These are phyloP conservation scores for Colletotrichum agaves DNA, from an alignment of 2,329 filamentous ascomycete species.

Conservation along the genomic window DNA sequence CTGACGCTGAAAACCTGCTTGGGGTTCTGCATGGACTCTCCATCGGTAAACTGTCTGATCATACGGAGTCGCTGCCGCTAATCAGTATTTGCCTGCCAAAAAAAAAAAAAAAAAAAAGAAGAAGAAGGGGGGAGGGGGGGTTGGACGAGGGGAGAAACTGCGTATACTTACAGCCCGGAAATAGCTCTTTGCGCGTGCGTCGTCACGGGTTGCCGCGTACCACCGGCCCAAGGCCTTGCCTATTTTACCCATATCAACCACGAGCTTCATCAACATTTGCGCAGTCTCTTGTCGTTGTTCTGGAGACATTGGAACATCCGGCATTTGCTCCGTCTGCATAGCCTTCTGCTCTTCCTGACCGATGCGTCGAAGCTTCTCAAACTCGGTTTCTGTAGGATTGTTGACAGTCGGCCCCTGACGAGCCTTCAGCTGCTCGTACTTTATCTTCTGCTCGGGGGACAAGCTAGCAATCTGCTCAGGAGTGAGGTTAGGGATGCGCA, in stretches of 20 bases:
- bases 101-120: no score
- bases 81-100: conserved; percentile 45
- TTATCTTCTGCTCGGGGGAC: conserved; percentile 56
- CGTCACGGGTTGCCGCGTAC: conserved; percentile 61
- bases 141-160: no score
- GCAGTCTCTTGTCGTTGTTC: conserved; percentile 57
- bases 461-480: conserved; percentile 54
- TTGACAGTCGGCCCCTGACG: no score
- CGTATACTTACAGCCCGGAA: conserved; percentile 61
- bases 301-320: conserved; percentile 58
- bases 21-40: conserved; percentile 55
- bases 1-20: conserved; percentile 64
- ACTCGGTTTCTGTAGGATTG: conserved; percentile 20
- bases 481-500: conserved; percentile 43
- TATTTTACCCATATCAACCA: conserved; percentile 56
- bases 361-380: conserved; percentile 48
- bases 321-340: conserved; percentile 52
- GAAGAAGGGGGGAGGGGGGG: no score
- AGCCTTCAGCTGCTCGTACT: conserved; percentile 52
- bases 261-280: conserved; percentile 55
- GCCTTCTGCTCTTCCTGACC: conserved; percentile 54
- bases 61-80: conserved; percentile 61
- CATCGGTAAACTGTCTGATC: conserved; percentile 63
- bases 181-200: conserved; percentile 61
- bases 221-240: conserved; percentile 57